These are phyloP conservation scores for Bryoerythrophyllum caledonicum DNA, from an alignment of 225 moss, liverwort and hornwort species.

Conservation along the genomic window DNA sequence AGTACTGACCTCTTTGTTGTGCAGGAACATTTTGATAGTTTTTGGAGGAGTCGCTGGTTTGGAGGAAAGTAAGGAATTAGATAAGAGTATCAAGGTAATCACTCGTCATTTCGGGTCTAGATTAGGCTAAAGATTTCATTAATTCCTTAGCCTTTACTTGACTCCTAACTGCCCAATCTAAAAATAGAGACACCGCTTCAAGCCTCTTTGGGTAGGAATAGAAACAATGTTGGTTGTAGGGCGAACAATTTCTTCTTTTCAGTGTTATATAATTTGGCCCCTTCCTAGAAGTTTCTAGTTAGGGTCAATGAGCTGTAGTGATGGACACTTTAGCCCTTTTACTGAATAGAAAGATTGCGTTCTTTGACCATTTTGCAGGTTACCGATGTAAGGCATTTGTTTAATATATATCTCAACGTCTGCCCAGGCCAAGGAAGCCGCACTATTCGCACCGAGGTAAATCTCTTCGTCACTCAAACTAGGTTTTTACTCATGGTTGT, in stretches of 20 bases:
- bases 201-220: too few species aligned
- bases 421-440: slow-evolving; percentile 82
- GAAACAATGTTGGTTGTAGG: too few species aligned
- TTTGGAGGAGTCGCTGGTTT: slow-evolving; percentile 82
- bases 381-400: slow-evolving; percentile 55
- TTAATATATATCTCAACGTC: slow-evolving; percentile 69
- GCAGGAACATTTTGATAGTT: slow-evolving; percentile 68
- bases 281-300: too few species aligned
- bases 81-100: slow-evolving; percentile 60
- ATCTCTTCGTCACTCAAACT: background rate
- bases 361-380: slow-evolving; percentile 38
- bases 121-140: background rate
- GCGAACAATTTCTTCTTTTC: too few species aligned
- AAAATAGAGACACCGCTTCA: too few species aligned
- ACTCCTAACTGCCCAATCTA: too few species aligned
- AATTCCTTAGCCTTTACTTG: background rate
- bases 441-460: slow-evolving; percentile 80
- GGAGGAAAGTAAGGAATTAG: slow-evolving; percentile 66
- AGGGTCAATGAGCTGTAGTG: too few species aligned
- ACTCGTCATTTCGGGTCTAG: background rate
- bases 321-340: background rate
- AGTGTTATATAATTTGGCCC: too few species aligned
- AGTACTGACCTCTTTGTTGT: slow-evolving; percentile 10
- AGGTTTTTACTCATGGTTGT: too few species aligned
- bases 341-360: background rate